These are phyloP conservation scores for Plasmopara muralis DNA, from an alignment of 352 stramenopile genomes.

Conservation along the genomic window DNA sequence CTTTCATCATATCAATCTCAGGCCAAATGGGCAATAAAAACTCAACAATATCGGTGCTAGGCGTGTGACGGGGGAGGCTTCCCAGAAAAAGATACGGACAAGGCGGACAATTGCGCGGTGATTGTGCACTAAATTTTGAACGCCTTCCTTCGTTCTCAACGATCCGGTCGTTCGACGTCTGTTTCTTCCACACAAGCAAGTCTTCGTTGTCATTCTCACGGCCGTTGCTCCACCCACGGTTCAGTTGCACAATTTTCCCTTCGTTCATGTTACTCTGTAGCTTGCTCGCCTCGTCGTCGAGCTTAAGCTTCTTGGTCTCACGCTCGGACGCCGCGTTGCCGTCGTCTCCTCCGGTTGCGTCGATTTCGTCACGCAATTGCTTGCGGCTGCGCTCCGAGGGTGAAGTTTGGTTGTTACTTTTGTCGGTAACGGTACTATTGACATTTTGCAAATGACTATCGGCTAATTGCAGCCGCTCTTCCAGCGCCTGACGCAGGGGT, in stretches of 20 bases:
- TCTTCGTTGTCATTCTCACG: conserved; percentile 7
- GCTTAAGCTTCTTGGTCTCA: conserved; percentile 28
- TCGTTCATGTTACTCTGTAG: conserved; percentile 16
- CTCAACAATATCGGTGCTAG: conserved; percentile 37
- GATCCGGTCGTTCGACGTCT: conserved; percentile 11
- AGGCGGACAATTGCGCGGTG: conserved; percentile 43
- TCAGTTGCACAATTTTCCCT: conserved; percentile 22
- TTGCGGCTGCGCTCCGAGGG: conserved; percentile 19
- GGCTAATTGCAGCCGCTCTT: conserved; percentile 25
- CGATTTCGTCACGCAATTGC: conserved; percentile 19
- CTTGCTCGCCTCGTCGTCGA: conserved; percentile 6
- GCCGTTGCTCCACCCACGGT: conserved; percentile 14
- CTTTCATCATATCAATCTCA: conserved; percentile 29
- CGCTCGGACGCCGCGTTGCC: conserved; percentile 10
- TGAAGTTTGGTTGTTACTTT: conserved; percentile 9
- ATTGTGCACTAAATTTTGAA: conserved; percentile 14
- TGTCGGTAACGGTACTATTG: not conserved
- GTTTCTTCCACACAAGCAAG: conserved; percentile 9
- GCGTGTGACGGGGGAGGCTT: conserved; percentile 43
- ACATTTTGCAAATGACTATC: conserved; percentile 1
- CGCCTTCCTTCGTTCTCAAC: conserved; percentile 21
- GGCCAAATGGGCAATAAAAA: conserved; percentile 50
- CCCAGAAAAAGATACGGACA: conserved; percentile 68
- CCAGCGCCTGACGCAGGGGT: conserved; percentile 40
- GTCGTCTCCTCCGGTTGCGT: conserved; percentile 2